Conservation (phyloP, 1,284 basidiomycete species). For the Leccinum angustisporum region DNA sequence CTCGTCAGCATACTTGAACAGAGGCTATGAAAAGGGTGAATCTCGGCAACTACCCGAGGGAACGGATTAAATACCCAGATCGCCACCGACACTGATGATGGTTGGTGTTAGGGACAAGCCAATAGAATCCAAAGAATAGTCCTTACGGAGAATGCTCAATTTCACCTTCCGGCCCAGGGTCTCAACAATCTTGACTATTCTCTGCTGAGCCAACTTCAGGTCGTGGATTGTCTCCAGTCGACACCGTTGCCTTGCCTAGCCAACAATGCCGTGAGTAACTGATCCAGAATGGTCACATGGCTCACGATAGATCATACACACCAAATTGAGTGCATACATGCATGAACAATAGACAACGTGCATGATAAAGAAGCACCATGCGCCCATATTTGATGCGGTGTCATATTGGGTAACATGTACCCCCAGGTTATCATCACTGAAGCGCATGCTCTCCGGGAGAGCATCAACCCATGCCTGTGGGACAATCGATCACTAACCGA, state of each 20-base stretch:
- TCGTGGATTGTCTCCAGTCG: slow-evolving; percentile 25
- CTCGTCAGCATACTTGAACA: slow-evolving; percentile 61
- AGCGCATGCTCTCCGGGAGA: slow-evolving; percentile 66
- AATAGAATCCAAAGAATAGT: slow-evolving; percentile 17
- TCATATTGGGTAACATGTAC: slow-evolving; percentile 76
- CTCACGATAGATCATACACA: slow-evolving; percentile 37
- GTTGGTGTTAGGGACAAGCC: background rate
- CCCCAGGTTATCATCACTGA: slow-evolving; percentile 61
- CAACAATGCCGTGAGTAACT: slow-evolving; percentile 2
- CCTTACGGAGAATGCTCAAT: slow-evolving; percentile 65
- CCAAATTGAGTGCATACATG: slow-evolving; percentile 60
- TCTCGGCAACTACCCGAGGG: background rate
- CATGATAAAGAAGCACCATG: slow-evolving; percentile 76
- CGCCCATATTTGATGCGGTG: slow-evolving; percentile 69
- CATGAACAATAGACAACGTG: slow-evolving; percentile 68
- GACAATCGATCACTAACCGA: slow-evolving; percentile 7
- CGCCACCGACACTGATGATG: slow-evolving; percentile 54
- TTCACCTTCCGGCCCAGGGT: slow-evolving; percentile 66
- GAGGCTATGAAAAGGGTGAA: slow-evolving; percentile 44
- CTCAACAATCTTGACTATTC: slow-evolving; percentile 57
- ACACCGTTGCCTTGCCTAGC: slow-evolving; percentile 35
- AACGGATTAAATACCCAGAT: slow-evolving; percentile 52
- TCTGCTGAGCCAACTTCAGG: slow-evolving; percentile 53
- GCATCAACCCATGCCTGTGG: slow-evolving; percentile 60
- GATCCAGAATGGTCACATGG: background rate